Evolutionary conservation across 176 grass and related monocot species (phyloP).

Genomic region (Eragrostis nindensis): DNA sequence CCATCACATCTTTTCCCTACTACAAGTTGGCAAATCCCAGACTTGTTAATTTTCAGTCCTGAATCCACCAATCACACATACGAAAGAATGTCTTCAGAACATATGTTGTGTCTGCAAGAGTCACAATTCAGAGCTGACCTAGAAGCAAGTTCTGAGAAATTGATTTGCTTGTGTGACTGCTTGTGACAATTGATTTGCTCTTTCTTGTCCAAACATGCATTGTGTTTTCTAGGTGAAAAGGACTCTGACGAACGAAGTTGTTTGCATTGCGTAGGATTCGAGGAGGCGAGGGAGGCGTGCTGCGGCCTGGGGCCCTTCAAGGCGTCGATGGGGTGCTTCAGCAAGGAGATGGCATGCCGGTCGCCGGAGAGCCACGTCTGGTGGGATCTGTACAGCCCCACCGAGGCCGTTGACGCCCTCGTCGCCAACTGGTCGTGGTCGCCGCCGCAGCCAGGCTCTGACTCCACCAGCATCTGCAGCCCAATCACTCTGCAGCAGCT

Average conservation of each 20-base stretch:
- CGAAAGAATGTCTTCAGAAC: too few species aligned
- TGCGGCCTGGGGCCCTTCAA: slow-evolving; percentile 12
- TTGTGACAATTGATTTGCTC: too few species aligned
- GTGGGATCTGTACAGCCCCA: slow-evolving; percentile 37
- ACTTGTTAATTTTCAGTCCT: too few species aligned
- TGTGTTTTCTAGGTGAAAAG: too few species aligned
- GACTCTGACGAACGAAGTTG: not conserved
- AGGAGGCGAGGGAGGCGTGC: slow-evolving; percentile 21
- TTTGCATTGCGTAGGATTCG: not conserved
- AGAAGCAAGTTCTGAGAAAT: too few species aligned
- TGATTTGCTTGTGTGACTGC: too few species aligned
- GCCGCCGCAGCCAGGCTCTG: not conserved
- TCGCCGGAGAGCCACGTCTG: slow-evolving; percentile 27
- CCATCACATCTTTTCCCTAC: too few species aligned
- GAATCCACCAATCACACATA: too few species aligned
- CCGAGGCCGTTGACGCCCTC: not conserved
- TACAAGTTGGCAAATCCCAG: too few species aligned
- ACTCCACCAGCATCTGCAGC: not conserved
- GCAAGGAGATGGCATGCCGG: slow-evolving; percentile 29
- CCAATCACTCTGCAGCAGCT: slow-evolving; percentile 20
- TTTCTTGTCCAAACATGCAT: too few species aligned
- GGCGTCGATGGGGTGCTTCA: slow-evolving; percentile 25
- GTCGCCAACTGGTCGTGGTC: slow-evolving; percentile 13
- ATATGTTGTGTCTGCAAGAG: too few species aligned
- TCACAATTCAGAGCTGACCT: too few species aligned